Evolutionary conservation across 257 asterid species (phyloP).

Genomic region (Cruciata laevipes): DNA sequence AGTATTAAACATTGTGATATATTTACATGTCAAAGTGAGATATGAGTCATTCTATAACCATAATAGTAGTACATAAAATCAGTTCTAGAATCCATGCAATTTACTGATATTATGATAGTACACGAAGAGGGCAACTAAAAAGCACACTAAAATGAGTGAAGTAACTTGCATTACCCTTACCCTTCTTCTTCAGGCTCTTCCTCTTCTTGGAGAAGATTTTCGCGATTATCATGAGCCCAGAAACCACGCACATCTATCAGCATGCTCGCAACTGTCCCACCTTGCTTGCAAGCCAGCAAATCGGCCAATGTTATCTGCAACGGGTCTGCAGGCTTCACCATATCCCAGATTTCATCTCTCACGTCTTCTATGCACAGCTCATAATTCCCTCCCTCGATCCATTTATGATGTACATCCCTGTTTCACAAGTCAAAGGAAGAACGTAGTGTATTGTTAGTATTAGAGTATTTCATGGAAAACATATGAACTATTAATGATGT

Average conservation of each 20-base stretch:
- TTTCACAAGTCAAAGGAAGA: constrained; percentile 13
- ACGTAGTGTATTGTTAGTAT: neutral
- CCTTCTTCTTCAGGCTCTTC: constrained; percentile 96
- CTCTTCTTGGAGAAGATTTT: constrained; percentile 98
- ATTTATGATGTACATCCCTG: constrained; percentile 98
- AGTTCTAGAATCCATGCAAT: neutral
- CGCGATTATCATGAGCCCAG: constrained; percentile 99
- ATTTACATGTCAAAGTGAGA: constrained; percentile 17
- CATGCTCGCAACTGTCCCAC: constrained; percentile 99
- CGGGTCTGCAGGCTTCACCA: constrained; percentile 89
- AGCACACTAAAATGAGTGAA: neutral
- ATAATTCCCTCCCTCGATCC: constrained; percentile 98
- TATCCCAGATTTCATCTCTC: constrained; percentile 98
- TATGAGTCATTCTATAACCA: constrained; percentile 9
- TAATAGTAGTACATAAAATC: neutral
- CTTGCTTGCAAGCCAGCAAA: constrained; percentile 83
- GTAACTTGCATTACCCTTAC: constrained; percentile 15
- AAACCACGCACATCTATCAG: constrained; percentile 93
- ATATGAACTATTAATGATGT: neutral
- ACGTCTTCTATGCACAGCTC: constrained; percentile 97
- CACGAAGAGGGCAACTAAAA: neutral
- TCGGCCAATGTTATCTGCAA: constrained; percentile 68
- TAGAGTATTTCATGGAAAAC: neutral
- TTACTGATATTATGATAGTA: neutral
- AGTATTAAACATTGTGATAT: neutral